Conservation (phyloP, 352 stramenopile genomes). For the Pythium angustatum region DNA sequence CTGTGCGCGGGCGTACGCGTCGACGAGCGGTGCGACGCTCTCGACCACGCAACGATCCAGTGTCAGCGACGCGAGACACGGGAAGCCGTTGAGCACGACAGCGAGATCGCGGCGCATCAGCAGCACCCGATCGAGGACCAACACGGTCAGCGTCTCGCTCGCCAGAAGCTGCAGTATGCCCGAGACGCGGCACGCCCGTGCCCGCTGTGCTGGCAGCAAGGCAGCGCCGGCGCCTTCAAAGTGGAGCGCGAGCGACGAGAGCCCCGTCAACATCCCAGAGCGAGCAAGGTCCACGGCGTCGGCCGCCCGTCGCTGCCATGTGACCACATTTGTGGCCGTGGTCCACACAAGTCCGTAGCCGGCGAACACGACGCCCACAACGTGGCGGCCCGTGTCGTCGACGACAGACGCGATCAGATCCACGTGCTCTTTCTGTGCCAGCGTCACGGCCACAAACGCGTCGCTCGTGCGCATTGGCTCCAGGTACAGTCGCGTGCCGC, state of each 20-base stretch:
- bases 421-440: not conserved
- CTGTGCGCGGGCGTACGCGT: too few species aligned
- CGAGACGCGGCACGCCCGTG: not conserved
- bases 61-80: not conserved
- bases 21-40: not conserved
- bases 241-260: not conserved
- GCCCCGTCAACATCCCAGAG: too few species aligned
- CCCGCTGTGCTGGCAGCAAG: not conserved
- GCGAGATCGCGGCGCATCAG: not conserved
- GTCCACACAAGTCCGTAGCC: conserved; percentile 12
- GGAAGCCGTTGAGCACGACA: not conserved
- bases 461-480: not conserved
- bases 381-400: not conserved
- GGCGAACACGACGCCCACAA: conserved; percentile 2
- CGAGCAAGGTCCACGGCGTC: too few species aligned
- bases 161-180: not conserved
- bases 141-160: not conserved
- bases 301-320: not conserved
- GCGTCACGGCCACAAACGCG: not conserved
- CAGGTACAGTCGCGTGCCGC: conserved; percentile 1
- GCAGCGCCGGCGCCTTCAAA: too few species aligned
- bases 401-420: not conserved
- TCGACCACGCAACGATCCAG: not conserved
- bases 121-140: not conserved
- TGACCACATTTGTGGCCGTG: not conserved